phyloP scores from a whole-genome alignment of 2,329 filamentous ascomycete species.

The Albifimbria verrucaria region DNA sequence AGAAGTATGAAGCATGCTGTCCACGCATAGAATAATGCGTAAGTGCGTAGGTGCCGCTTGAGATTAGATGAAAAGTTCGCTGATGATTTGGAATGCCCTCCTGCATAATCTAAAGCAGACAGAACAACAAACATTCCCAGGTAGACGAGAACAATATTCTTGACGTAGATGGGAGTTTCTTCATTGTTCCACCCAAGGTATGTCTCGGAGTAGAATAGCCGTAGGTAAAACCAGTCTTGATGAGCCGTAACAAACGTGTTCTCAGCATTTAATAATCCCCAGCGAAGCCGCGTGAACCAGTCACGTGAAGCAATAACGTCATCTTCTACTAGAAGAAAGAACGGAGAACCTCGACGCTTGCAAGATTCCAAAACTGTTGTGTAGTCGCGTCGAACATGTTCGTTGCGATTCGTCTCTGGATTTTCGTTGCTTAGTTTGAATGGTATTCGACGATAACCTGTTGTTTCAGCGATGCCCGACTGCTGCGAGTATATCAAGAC shows the following conservation, averaged over 20 bases:
- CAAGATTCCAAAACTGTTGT: conserved; percentile 30
- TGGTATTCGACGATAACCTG: not conserved
- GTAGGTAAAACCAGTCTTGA: conserved; percentile 32
- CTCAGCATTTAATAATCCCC: conserved; percentile 25
- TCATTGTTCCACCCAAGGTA: conserved; percentile 36
- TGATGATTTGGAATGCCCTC: not conserved
- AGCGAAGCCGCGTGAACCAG: conserved; percentile 27
- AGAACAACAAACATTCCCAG: conserved; percentile 12
- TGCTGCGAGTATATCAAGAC: conserved; percentile 21
- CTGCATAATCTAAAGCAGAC: conserved; percentile 7
- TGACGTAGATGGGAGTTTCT: conserved; percentile 26
- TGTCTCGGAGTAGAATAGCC: conserved; percentile 35
- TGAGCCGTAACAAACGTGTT: conserved; percentile 10
- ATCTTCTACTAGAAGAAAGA: conserved; percentile 35
- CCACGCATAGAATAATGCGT: conserved; percentile 16
- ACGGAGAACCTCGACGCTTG: conserved; percentile 20
- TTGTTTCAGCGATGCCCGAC: not conserved
- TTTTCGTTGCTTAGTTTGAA: conserved; percentile 3
- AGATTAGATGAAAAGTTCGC: not conserved
- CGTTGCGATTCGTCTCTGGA: not conserved
- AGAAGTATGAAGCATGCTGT: conserved; percentile 27
- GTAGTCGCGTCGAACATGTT: conserved; percentile 31
- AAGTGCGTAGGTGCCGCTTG: not conserved
- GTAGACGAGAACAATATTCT: conserved; percentile 23
- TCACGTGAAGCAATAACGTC: conserved; percentile 31